Evolutionary conservation across 768 basidiomycete species (phyloP).

Genomic region (button mushroom (Agaricus bisporus)): DNA sequence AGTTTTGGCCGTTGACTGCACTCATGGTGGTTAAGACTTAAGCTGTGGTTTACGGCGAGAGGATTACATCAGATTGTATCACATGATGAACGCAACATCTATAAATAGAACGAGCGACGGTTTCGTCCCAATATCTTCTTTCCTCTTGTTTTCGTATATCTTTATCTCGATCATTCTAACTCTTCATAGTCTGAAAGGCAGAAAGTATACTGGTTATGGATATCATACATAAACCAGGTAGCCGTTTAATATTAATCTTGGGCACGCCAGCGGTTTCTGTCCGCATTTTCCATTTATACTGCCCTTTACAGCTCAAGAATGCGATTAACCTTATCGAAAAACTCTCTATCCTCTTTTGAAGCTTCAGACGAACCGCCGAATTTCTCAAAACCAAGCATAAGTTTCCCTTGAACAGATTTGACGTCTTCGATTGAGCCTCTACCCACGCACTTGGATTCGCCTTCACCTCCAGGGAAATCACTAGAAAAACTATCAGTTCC

Average conservation of each 20-base stretch:
- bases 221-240: too few species aligned
- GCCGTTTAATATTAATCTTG: too few species aligned
- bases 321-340: conserved; percentile 15
- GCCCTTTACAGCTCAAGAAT: conserved; percentile 13
- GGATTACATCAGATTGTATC: neutral
- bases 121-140: too few species aligned
- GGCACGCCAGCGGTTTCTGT: too few species aligned
- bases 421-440: conserved; percentile 30
- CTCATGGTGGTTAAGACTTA: conserved; percentile 5
- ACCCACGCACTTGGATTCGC: conserved; percentile 38
- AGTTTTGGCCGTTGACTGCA: conserved; percentile 18
- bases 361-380: conserved; percentile 16
- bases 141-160: too few species aligned
- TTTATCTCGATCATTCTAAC: too few species aligned
- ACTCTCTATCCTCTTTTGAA: neutral
- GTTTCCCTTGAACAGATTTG: conserved; percentile 26
- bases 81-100: neutral
- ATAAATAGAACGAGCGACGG: too few species aligned
- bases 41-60: neutral
- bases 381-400: conserved; percentile 36
- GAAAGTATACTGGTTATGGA: too few species aligned
- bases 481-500: neutral
- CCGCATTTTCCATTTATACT: neutral
- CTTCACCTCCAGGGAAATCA: conserved; percentile 48
- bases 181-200: too few species aligned